Evolutionary conservation across 2,329 filamentous ascomycete genomes (phyloP), one percentile per base, ranked within the genome.

Genomic region (Epichloe sibirici): DNA sequence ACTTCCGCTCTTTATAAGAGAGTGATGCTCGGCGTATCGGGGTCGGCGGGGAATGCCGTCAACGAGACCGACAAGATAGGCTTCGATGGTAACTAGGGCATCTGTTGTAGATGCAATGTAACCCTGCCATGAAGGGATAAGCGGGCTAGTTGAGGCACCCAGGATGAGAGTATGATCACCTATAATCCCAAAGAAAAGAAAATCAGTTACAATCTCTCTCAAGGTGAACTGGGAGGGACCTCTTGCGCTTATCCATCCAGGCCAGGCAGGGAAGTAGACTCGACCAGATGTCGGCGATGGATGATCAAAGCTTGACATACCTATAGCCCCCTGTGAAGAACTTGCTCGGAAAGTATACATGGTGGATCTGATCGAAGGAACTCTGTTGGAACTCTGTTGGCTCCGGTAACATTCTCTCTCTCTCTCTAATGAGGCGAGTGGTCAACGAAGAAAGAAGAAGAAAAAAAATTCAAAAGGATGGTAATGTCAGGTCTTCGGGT

Each of bases 11-110:
- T 79, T 80, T 63, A 95, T 90, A 50, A 94, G 78, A 25, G 79
- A 75, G 23, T 75, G 73, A 51, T 89, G 78, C 68, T 95, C 90
- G 51, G 88, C 78, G 61, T 95, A 90, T 65, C 93, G 88, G 3
- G 90, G 90, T 52, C 90, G 78, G 49, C 90, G 83, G 21, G 86
- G 82, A 34, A 91, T 85, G 66, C 91, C 88, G 45, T 78, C 77
- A 5, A 90, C 71, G 31, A 75, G 71, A 12, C 88, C 88, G 44
- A 74, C 76, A 15, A 94, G 74, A 60, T 85, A 88, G n/a, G 83
- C 86, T 66, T 94, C 87, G 62, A 94, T 86, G 21, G 94, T 74
- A 12, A 88, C 75, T 59, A 93, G 72, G 37, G 87, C 88, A 69
- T 94, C 88, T 51, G 81, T 74, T 0, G 84, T 87, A 11, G 76